These are phyloP conservation scores for Penicillium bialowiezense DNA, from an alignment of 495 filamentous ascomycete species.

Conservation along the genomic window DNA sequence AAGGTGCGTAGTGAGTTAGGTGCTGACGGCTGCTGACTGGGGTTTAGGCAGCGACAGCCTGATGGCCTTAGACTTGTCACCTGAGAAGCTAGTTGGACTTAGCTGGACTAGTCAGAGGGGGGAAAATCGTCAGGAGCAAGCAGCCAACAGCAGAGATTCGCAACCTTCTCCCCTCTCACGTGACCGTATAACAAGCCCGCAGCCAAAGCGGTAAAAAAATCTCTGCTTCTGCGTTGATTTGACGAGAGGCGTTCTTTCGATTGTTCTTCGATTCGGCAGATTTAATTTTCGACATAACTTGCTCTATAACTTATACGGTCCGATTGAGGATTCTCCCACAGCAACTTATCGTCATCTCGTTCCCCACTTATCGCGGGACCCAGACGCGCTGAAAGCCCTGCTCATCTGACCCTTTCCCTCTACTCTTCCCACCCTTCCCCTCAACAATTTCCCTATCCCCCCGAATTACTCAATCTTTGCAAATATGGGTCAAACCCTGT, in stretches of 20 bases:
- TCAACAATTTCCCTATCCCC: slow-evolving; percentile 7
- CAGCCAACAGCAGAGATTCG: background rate
- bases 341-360: slow-evolving; percentile 19
- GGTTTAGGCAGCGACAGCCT: too few relatives aligned
- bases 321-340: background rate
- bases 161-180: slow-evolving; percentile 1
- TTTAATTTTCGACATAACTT: too few relatives aligned
- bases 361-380: slow-evolving; percentile 32
- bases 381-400: slow-evolving; percentile 29
- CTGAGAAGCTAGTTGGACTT: too few relatives aligned
- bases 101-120: too few relatives aligned
- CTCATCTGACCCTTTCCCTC: slow-evolving; percentile 29
- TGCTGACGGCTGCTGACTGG: too few relatives aligned
- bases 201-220: slow-evolving; percentile 22
- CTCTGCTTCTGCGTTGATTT: slow-evolving; percentile 8
- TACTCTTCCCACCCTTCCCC: slow-evolving; percentile 11
- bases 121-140: too few relatives aligned
- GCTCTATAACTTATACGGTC: too few relatives aligned
- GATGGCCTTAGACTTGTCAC: too few relatives aligned
- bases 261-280: too few relatives aligned
- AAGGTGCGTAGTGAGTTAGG: too few relatives aligned
- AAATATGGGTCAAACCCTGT: slow-evolving; percentile 96
- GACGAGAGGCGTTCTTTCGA: too few relatives aligned
- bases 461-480: slow-evolving; percentile 29
- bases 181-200: slow-evolving; percentile 10